These are phyloP conservation scores for Silene conica DNA, from an alignment of 148 eudicot species.

Conservation along the genomic window DNA sequence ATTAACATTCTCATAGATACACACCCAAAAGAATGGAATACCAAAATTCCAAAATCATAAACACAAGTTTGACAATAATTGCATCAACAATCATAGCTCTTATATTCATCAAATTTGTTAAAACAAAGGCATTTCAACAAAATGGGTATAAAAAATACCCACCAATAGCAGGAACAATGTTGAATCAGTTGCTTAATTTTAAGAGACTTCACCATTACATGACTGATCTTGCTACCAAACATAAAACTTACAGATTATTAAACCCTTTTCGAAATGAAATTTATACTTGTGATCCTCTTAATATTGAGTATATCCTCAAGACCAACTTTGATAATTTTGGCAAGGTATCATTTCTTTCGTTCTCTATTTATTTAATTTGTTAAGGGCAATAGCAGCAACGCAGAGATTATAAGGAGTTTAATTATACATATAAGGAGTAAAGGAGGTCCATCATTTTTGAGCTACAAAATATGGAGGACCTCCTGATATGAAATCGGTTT, in stretches of 20 bases:
- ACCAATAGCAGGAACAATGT: constrained; percentile 47
- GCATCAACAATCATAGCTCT: constrained; percentile 13
- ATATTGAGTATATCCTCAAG: constrained; percentile 62
- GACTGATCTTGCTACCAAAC: constrained; percentile 48
- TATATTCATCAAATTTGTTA: constrained; percentile 18
- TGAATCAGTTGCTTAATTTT: constrained; percentile 54
- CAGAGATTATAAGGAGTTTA: no score
- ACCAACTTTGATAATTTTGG: constrained; percentile 55
- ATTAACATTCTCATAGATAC: neutral
- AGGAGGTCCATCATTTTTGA: no score
- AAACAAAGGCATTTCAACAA: constrained; percentile 2
- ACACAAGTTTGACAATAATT: neutral
- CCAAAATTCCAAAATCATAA: neutral
- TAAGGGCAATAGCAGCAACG: no score
- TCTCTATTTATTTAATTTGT: no score
- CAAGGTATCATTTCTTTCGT: constrained; percentile 34
- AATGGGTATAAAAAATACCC: constrained; percentile 34
- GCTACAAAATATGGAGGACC: no score
- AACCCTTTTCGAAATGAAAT: constrained; percentile 49
- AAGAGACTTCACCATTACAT: constrained; percentile 49
- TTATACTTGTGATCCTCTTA: constrained; percentile 63
- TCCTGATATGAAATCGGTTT: no score
- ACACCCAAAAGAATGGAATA: constrained; percentile 4
- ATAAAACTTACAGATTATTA: constrained; percentile 58
- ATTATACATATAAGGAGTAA: no score